Conservation (phyloP, 345 rosid species). For the Linum tenue region DNA sequence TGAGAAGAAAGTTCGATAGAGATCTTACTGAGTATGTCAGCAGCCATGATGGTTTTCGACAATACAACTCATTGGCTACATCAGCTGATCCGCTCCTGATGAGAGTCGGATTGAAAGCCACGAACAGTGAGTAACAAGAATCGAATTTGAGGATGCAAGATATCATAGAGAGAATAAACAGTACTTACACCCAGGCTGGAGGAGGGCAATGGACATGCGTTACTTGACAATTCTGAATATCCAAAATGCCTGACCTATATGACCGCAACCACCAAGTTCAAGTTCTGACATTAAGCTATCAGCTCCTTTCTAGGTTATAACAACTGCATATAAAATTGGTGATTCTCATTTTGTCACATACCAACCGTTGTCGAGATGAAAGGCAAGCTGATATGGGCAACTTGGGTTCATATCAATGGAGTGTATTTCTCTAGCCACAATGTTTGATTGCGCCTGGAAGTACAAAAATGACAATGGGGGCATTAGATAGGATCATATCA, state of each 20-base stretch:
- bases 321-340: neutral
- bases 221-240: slow-evolving; percentile 48
- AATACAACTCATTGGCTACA: slow-evolving; percentile 31
- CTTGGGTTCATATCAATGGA: slow-evolving; percentile 71
- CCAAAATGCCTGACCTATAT: slow-evolving; percentile 86
- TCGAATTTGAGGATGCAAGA: slow-evolving; percentile 1
- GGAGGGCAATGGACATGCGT: slow-evolving; percentile 98
- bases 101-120: slow-evolving; percentile 30
- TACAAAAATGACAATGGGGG: neutral
- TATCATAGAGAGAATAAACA: slow-evolving; percentile 5
- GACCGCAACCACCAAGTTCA: slow-evolving; percentile 3
- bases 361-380: slow-evolving; percentile 97
- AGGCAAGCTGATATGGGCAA: slow-evolving; percentile 74
- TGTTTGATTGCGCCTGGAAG: slow-evolving; percentile 78
- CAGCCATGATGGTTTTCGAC: slow-evolving; percentile 82
- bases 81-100: slow-evolving; percentile 41
- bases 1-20: neutral
- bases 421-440: slow-evolving; percentile 69
- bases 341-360: slow-evolving; percentile 24
- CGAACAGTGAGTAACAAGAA: neutral
- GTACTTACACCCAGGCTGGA: slow-evolving; percentile 92
- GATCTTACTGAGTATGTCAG: slow-evolving; percentile 66
- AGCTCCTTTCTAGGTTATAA: neutral
- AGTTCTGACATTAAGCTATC: neutral
- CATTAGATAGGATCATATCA: neutral